A percentile compares a stretch with the other conserved stretches of the same genome.
phyloP scores from a whole-genome alignment of 345 rosid genomes.

The Lumnitzera littorea region DNA sequence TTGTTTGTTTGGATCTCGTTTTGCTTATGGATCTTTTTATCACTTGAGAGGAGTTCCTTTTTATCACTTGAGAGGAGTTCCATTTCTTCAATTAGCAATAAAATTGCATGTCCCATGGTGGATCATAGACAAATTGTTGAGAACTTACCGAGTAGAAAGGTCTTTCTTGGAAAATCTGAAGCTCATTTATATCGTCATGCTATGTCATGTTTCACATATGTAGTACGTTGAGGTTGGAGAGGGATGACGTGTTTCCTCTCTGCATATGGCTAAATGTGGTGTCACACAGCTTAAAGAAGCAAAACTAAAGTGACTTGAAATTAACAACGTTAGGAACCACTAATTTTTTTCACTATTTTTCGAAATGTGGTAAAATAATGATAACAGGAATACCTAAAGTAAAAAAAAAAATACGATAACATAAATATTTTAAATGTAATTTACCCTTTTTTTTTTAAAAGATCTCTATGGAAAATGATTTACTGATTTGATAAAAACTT shows the following conservation, averaged over 20 bases:
- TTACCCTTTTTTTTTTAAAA: no score
- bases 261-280: slow-evolving; percentile 44
- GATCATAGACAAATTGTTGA: slow-evolving; percentile 29
- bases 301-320: slow-evolving; percentile 38
- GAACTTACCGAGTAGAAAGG: slow-evolving; percentile 28
- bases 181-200: slow-evolving; percentile 41
- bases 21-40: slow-evolving; percentile 42
- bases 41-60: slow-evolving; percentile 35
- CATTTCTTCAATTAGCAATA: slow-evolving; percentile 29
- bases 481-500: no score
- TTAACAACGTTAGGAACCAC: no score
- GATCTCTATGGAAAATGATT: no score
- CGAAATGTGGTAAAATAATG: no score
- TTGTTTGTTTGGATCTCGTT: slow-evolving; percentile 64
- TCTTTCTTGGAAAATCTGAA: slow-evolving; percentile 36
- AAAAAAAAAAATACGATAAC: no score
- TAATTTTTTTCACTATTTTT: no score
- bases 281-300: slow-evolving; percentile 43
- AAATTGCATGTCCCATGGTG: slow-evolving; percentile 17
- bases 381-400: no score
- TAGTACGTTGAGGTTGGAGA: slow-evolving; percentile 33
- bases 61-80: slow-evolving; percentile 33
- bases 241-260: slow-evolving; percentile 28
- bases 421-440: no score
- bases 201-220: slow-evolving; percentile 41